These are phyloP conservation scores for Cryptococcus sp. DNA, from an alignment of 1,284 basidiomycete species.

Conservation along the genomic window DNA sequence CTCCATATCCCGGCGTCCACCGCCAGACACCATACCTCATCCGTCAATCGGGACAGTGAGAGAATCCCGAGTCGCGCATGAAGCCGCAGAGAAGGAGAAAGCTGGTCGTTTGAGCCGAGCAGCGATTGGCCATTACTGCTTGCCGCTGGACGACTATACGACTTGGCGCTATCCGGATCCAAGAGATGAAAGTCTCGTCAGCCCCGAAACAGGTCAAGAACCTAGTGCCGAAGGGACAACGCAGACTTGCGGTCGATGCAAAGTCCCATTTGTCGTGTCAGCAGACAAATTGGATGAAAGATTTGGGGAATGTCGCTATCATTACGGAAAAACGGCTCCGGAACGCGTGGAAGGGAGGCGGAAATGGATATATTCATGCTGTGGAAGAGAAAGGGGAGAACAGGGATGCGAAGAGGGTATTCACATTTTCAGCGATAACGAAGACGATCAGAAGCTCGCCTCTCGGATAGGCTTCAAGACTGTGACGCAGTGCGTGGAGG, in stretches of 20 bases:
- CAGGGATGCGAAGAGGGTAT: constrained; percentile 36
- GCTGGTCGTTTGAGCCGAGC: constrained; percentile 61
- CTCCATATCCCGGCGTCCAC: constrained; percentile 59
- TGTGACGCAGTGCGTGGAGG: constrained; percentile 47
- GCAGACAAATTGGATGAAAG: constrained; percentile 58
- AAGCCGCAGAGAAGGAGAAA: constrained; percentile 62
- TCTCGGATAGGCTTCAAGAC: constrained; percentile 69
- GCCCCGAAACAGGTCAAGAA: constrained; percentile 48
- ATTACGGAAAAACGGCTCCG: constrained; percentile 67
- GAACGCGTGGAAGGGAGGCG: constrained; percentile 43
- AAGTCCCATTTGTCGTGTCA: constrained; percentile 64
- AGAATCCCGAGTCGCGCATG: constrained; percentile 63
- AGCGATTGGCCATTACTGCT: constrained; percentile 61
- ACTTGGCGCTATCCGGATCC: constrained; percentile 77
- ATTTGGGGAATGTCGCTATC: constrained; percentile 70
- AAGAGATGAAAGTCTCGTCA: constrained; percentile 56
- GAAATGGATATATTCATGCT: constrained; percentile 50
- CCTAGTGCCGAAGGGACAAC: constrained; percentile 67
- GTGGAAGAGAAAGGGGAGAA: constrained; percentile 61
- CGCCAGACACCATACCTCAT: constrained; percentile 65
- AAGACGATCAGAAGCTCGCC: constrained; percentile 68
- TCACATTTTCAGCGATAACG: constrained; percentile 49
- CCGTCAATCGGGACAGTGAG: constrained; percentile 78
- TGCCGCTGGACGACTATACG: constrained; percentile 62
- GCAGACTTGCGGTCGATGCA: constrained; percentile 76